Evolutionary conservation across 2,329 filamentous ascomycete genomes (phyloP).

Genomic region (Fusarium nygamai): DNA sequence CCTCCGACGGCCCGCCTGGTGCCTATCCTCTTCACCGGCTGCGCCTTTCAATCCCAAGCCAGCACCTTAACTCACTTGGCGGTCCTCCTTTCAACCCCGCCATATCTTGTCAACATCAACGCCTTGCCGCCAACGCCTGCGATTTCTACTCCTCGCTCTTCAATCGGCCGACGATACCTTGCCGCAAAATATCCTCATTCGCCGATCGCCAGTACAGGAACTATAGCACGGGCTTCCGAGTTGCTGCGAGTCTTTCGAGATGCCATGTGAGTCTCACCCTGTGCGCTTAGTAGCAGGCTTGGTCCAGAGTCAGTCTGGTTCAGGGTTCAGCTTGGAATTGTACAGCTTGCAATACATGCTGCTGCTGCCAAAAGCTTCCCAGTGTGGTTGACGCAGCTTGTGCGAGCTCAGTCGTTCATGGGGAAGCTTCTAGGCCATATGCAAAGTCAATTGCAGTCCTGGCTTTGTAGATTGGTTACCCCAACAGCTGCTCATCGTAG

Average conservation of each 20-base stretch:
- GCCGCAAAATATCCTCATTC: slow-evolving; percentile 13
- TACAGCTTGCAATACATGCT: slow-evolving; percentile 18
- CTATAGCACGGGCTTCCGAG: slow-evolving; percentile 34
- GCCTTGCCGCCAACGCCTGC: slow-evolving; percentile 32
- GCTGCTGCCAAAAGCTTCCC: slow-evolving; percentile 11
- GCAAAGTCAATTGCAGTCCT: slow-evolving; percentile 38
- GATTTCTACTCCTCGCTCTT: slow-evolving; percentile 24
- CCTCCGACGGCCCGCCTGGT: slow-evolving; percentile 18
- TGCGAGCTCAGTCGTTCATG: background rate
- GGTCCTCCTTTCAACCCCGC: slow-evolving; percentile 42
- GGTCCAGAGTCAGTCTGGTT: slow-evolving; percentile 5
- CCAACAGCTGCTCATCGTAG: background rate
- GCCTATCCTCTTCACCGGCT: slow-evolving; percentile 29
- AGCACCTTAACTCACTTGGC: slow-evolving; percentile 9
- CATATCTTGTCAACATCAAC: slow-evolving; percentile 31
- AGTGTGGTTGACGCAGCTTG: slow-evolving; percentile 5
- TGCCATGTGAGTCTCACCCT: slow-evolving; percentile 51
- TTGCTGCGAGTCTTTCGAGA: slow-evolving; percentile 46
- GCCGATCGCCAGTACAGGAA: slow-evolving; percentile 33
- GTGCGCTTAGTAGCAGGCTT: slow-evolving; percentile 13
- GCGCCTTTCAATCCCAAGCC: slow-evolving; percentile 19
- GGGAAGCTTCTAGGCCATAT: slow-evolving; percentile 3
- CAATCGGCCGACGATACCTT: slow-evolving; percentile 32
- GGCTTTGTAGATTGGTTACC: slow-evolving; percentile 17
- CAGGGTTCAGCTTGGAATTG: slow-evolving; percentile 1